phyloP scores from a whole-genome alignment of 306 rosid genomes.

The Sicyos edulis region DNA sequence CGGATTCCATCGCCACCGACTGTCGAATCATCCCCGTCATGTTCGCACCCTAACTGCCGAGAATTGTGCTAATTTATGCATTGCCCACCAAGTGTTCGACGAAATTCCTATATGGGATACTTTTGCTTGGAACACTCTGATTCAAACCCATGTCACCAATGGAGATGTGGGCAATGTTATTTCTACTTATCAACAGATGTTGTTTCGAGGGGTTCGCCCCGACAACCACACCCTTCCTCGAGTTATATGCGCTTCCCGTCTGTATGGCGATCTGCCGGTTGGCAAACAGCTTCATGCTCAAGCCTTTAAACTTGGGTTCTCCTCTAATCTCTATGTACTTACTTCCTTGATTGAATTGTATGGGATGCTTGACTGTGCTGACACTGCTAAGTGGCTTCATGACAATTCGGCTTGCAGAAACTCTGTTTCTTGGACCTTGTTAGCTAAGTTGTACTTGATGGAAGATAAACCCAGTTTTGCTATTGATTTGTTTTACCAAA shows the following conservation, averaged over 20 bases:
- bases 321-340: slow-evolving; percentile 36
- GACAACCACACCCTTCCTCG: slow-evolving; percentile 63
- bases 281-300: slow-evolving; percentile 63
- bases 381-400: slow-evolving; percentile 38
- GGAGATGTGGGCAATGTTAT: slow-evolving; percentile 30
- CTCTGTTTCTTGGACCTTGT: slow-evolving; percentile 55
- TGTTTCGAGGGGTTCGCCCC: slow-evolving; percentile 46
- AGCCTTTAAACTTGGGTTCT: slow-evolving; percentile 46
- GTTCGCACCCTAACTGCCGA: background rate
- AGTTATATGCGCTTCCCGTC: slow-evolving; percentile 45
- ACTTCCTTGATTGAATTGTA: slow-evolving; percentile 55
- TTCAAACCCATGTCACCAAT: slow-evolving; percentile 46
- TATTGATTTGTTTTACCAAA: slow-evolving; percentile 36
- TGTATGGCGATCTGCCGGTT: slow-evolving; percentile 26
- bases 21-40: background rate
- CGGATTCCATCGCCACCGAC: background rate
- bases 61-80: background rate
- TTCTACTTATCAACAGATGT: slow-evolving; percentile 45
- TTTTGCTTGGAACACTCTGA: slow-evolving; percentile 61
- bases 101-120: slow-evolving; percentile 49
- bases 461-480: slow-evolving; percentile 40
- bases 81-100: slow-evolving; percentile 40
- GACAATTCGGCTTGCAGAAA: slow-evolving; percentile 36
- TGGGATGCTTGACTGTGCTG: slow-evolving; percentile 38
- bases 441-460: slow-evolving; percentile 42